A percentile compares a stretch with the other conserved stretches of the same genome.
These are phyloP conservation scores for Spathaspora hagerdaliae DNA, from an alignment of 805 yeast genomes.

Conservation along the genomic window DNA sequence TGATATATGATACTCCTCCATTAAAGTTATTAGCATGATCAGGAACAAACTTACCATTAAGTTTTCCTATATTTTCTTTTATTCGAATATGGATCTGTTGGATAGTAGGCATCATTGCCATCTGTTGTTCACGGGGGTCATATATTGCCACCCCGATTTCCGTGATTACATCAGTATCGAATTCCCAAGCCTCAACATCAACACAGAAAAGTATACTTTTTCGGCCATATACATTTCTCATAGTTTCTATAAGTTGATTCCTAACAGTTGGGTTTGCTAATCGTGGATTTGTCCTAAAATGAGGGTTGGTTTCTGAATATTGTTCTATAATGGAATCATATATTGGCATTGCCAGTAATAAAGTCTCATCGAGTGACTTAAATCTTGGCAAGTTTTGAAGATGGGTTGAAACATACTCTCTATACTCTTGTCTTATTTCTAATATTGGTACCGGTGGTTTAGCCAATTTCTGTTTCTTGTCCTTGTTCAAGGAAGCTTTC, in stretches of 20 bases:
- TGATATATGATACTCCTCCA: conserved; percentile 45
- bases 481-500: neutral
- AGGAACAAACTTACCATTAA: conserved; percentile 53
- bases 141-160: conserved; percentile 57
- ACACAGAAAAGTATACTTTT: conserved; percentile 39
- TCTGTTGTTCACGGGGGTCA: conserved; percentile 47
- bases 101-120: conserved; percentile 36
- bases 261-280: neutral
- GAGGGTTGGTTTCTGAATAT: neutral
- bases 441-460: neutral
- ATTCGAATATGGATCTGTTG: conserved; percentile 42
- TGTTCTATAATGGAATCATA: conserved; percentile 3
- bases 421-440: neutral
- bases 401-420: neutral
- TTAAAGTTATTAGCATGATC: conserved; percentile 49
- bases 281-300: conserved; percentile 1
- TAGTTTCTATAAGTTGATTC: neutral
- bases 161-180: conserved; percentile 38
- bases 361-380: conserved; percentile 1
- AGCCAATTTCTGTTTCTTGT: neutral
- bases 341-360: neutral
- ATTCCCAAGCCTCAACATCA: conserved; percentile 58
- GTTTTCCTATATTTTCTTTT: conserved; percentile 35
- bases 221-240: conserved; percentile 14
- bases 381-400: conserved; percentile 1